Evolutionary conservation across 805 yeast genomes (phyloP).

Genomic region (Ogataea corticis): DNA sequence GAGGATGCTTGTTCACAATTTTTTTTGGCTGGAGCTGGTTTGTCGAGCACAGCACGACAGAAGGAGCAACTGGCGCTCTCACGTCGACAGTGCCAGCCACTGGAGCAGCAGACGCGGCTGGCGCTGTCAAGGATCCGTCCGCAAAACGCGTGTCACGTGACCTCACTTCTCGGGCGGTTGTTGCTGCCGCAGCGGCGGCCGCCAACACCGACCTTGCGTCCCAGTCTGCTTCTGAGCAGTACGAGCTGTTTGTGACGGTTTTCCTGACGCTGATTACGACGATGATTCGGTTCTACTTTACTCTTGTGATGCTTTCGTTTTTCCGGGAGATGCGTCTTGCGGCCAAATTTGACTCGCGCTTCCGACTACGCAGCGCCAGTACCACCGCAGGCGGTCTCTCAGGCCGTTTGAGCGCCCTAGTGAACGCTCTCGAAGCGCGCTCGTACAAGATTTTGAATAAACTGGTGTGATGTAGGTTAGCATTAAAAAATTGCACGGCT

Average conservation of each 20-base stretch:
- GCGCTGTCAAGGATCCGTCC: neutral
- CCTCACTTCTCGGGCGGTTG: conserved; percentile 5
- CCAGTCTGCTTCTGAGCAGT: conserved; percentile 63
- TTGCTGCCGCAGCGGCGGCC: conserved; percentile 8
- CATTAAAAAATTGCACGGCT: neutral
- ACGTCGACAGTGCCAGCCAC: conserved; percentile 13
- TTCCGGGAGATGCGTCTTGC: conserved; percentile 54
- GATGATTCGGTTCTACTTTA: conserved; percentile 57
- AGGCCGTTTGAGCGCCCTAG: conserved; percentile 1
- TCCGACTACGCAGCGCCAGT: conserved; percentile 22
- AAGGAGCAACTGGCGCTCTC: conserved; percentile 26
- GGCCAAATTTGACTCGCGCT: conserved; percentile 38
- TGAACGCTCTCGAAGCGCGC: conserved; percentile 16
- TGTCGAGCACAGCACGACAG: conserved; percentile 27
- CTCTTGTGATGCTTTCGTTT: conserved; percentile 58
- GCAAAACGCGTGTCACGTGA: conserved; percentile 5
- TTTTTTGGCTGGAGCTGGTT: conserved; percentile 82
- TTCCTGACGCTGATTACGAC: conserved; percentile 49
- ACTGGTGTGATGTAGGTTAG: neutral
- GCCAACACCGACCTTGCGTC: conserved; percentile 33
- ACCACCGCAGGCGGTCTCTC: neutral
- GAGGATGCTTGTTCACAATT: conserved; percentile 67
- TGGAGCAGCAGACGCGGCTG: neutral
- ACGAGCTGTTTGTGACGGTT: conserved; percentile 59
- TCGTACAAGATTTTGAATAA: conserved; percentile 22